Percentiles rank a stretch among this genome's conserved stretches.
These are phyloP conservation scores for Trypanosomatidae sp. DNA, from an alignment of 208 protist genomes.

Conservation along the genomic window DNA sequence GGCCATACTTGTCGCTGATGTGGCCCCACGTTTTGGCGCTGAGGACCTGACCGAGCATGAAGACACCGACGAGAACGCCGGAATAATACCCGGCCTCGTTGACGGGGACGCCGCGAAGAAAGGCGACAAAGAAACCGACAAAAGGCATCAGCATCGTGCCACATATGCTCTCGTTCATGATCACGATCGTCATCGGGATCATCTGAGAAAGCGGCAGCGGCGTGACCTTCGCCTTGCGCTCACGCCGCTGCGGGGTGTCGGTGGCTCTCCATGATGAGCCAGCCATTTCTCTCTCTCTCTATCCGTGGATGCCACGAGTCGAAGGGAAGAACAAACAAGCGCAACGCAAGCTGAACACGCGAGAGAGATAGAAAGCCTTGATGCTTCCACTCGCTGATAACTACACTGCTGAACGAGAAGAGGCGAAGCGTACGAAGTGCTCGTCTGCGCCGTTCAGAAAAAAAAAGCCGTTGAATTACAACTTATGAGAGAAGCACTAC, in stretches of 20 bases:
- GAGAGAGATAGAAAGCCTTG: no score
- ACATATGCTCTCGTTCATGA: constrained; percentile 64
- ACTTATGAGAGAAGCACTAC: no score
- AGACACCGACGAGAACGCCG: constrained; percentile 50
- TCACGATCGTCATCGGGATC: constrained; percentile 51
- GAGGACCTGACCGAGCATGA: constrained; percentile 69
- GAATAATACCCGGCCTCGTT: constrained; percentile 65
- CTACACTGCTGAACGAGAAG: no score
- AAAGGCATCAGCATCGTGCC: constrained; percentile 69
- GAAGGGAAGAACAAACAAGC: no score
- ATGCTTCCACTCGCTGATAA: no score
- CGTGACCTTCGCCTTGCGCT: constrained; percentile 22
- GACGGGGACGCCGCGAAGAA: constrained; percentile 27
- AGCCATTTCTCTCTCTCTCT: no score
- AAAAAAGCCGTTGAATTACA: no score
- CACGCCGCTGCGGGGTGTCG: neutral
- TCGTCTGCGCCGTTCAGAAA: no score
- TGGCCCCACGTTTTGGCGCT: constrained; percentile 52
- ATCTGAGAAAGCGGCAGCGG: constrained; percentile 65
- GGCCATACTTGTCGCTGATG: constrained; percentile 64
- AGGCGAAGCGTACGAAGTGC: no score
- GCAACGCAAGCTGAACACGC: no score
- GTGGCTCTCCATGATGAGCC: neutral
- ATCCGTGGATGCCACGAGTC: no score
- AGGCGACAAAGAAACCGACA: constrained; percentile 51